Evolutionary conservation across 2,329 filamentous ascomycete species (phyloP), one percentile per base, ranked within the genome.

Genomic region (Fusarium sp.): DNA sequence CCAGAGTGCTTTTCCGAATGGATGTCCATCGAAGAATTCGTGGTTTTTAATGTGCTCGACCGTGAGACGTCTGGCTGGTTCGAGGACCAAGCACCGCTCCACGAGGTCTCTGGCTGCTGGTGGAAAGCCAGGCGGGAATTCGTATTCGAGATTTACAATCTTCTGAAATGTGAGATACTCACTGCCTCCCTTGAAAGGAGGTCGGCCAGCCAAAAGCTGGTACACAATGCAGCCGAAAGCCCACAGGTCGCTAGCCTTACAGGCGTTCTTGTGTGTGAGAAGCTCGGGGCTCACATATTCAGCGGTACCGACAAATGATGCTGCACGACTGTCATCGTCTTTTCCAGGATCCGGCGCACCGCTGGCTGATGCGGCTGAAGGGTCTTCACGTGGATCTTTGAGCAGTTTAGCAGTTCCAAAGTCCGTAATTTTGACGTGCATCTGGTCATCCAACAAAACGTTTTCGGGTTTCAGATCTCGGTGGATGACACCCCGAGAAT

Each of bases 151-250:
- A 37, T 89, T 92, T 59, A 99, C 94, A 79, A 99, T 99, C 83
- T 98, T 99, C 81, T 99, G 96, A 79, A 99, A 99, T 0, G 96
- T 99, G 79, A 96, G 88, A 78, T 98, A 99, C 80, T 99, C 96
- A 75, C 97, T 98, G 19, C 88, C 93, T 44, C 93, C 96, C 81
- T 99, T 99, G 86, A 99, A 99, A 0, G 96, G 96, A 10, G 96
- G 96, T 67, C 96, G 88, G n/a, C 96, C 96, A n/a, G 93, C 93
- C 38, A 99, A 86, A 31, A 99, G 88, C 81, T 99, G 96, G 81
- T 97, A 99, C 71, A 99, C 91, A 76, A 99, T 99, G 84, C 96
- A 99, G 15, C 96, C 96, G 84, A 97, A 99, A 5, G 96, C 96
- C 96, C 96, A 99, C 55, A 99, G 83, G 82, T 99, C 96, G 81